Evolutionary conservation across 2,329 filamentous ascomycete genomes (phyloP).

Genomic region (Penicillium corylophilum): DNA sequence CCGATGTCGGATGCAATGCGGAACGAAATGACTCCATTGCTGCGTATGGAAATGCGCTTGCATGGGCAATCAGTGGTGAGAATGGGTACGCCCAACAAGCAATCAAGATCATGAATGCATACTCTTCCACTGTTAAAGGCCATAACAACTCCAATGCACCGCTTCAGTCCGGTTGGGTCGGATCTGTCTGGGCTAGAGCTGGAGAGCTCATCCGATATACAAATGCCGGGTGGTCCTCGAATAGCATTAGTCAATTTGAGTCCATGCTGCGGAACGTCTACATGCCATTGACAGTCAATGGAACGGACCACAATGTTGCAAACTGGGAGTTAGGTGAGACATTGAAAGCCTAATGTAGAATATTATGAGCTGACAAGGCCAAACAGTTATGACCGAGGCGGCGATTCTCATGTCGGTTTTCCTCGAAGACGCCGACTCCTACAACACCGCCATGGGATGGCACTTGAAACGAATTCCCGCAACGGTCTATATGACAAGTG

Average conservation of each 20-base stretch:
- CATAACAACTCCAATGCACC: slow-evolving; percentile 29
- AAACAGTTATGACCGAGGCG: slow-evolving; percentile 22
- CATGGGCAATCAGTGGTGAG: slow-evolving; percentile 23
- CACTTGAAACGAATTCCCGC: slow-evolving; percentile 27
- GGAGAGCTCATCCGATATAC: slow-evolving; percentile 31
- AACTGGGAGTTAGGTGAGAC: slow-evolving; percentile 30
- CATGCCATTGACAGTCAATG: slow-evolving; percentile 21
- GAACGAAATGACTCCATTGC: slow-evolving; percentile 30
- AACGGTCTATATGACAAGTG: slow-evolving; percentile 25
- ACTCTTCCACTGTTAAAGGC: slow-evolving; percentile 22
- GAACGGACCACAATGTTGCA: slow-evolving; percentile 15
- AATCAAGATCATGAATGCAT: slow-evolving; percentile 31
- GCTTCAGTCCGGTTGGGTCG: slow-evolving; percentile 30
- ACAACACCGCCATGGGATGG: slow-evolving; percentile 23
- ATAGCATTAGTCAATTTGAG: slow-evolving; percentile 23
- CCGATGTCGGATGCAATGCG: slow-evolving; percentile 26
- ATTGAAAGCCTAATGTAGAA: not conserved
- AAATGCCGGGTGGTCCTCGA: slow-evolving; percentile 19
- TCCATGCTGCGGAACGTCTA: slow-evolving; percentile 28
- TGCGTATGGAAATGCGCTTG: slow-evolving; percentile 29
- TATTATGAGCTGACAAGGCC: not conserved
- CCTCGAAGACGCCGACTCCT: slow-evolving; percentile 21
- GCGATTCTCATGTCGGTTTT: slow-evolving; percentile 26
- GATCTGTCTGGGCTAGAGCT: slow-evolving; percentile 28
- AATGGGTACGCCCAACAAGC: slow-evolving; percentile 26